These are phyloP conservation scores for Nadsonia fulvescens DNA, from an alignment of 805 yeast species.

Conservation along the genomic window DNA sequence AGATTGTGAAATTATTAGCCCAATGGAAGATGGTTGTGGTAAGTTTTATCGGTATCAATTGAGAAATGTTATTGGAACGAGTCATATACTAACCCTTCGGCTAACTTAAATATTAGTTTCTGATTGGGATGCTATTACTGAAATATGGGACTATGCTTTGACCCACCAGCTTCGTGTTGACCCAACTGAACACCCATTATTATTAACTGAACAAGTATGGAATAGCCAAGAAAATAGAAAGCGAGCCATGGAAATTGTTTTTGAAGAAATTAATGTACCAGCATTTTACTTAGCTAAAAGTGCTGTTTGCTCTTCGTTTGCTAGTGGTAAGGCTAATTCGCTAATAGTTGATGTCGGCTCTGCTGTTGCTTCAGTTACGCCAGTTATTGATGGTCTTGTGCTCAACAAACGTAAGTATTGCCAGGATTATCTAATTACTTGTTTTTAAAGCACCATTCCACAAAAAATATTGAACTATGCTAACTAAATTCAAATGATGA, in stretches of 20 bases:
- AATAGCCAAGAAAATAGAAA: slow-evolving; percentile 47
- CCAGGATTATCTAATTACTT: too few species aligned
- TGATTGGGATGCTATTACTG: slow-evolving; percentile 79
- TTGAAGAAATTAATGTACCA: slow-evolving; percentile 54
- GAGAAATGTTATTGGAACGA: too few species aligned
- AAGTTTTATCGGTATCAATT: too few species aligned
- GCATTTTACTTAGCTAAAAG: slow-evolving; percentile 67
- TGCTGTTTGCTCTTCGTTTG: slow-evolving; percentile 80
- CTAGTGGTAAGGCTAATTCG: slow-evolving; percentile 59
- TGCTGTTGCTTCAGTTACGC: slow-evolving; percentile 40
- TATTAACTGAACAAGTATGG: slow-evolving; percentile 83
- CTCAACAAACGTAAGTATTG: slow-evolving; percentile 14
- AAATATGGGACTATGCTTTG: slow-evolving; percentile 51
- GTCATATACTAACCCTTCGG: too few species aligned
- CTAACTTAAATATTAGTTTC: too few species aligned
- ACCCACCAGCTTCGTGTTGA: slow-evolving; percentile 31
- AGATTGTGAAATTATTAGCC: slow-evolving; percentile 9
- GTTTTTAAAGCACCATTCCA: not conserved
- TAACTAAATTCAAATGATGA: slow-evolving; percentile 18
- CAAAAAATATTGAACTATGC: not conserved
- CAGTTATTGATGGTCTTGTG: slow-evolving; percentile 20
- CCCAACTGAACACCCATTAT: slow-evolving; percentile 50
- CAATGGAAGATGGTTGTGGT: slow-evolving; percentile 13
- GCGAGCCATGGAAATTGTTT: slow-evolving; percentile 50
- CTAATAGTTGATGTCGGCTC: slow-evolving; percentile 70